Base-by-base conservation (phyloP, 2,329 filamentous ascomycete species). In the Alternaria brassicae region DNA sequence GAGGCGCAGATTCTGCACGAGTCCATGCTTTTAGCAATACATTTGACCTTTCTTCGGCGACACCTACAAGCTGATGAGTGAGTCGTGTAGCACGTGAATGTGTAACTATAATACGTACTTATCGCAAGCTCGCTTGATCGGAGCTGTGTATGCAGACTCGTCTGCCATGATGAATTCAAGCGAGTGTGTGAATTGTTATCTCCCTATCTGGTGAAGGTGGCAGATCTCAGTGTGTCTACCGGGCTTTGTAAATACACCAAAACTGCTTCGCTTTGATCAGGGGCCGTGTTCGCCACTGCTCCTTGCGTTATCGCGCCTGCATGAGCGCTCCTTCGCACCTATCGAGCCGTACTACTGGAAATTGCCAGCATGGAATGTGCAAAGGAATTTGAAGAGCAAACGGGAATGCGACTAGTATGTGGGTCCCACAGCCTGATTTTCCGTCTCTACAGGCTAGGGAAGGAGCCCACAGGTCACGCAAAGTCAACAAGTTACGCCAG, bases 1-100 rank as follows among this genome's bases (percentile, higher is more conserved):
- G 83, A 83, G 53, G 81, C 75, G 72, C 86, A 89, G 69, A 87
- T 87, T 73, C 86, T 85, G 78, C 86, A 89, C 4, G 86, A 84
- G 53, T 77, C 77, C 30, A 78, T 78, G 58, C 80, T 79, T 67
- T 83, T 80, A 51, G 79, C 81, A 55, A 83, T 81, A 68, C 82
- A 84, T 65, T 82, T 83, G 58, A 84, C 81, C 68, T 84, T 84
- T 42, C 82, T 76, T 53, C 81, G 72, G 65, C 83, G 81, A 63
- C 81, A 83, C 72, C 74, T 77, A 61, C 9, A 56, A 55, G 25
- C 39, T 17, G 41, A 23, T 10, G 56, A 62, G 65, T 62, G 55
- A 53, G 61, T 44, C 15, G 63, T 37, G 37, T 8, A 49, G 37
- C 30, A 52, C 51, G 44, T 53, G 53, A 41, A 50, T 25, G 53